Base-by-base conservation (phyloP, 768 basidiomycete species). In the Auriscalpium vulgare region DNA sequence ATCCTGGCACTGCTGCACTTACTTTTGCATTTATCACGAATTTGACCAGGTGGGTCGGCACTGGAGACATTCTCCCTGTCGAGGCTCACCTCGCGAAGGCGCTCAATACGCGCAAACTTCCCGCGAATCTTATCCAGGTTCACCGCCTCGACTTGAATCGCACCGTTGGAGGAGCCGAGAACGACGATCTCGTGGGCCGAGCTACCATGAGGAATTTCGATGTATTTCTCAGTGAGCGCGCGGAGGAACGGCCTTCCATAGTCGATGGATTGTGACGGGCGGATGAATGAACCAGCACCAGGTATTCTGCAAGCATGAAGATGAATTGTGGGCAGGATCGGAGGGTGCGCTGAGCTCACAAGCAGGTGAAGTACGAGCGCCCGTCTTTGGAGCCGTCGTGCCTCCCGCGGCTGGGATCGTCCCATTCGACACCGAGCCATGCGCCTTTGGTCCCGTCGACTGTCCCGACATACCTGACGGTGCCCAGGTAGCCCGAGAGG, bases 391-490 rank as follows among this genome's bases (percentile, higher is more conserved):
- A 67, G 7, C 95, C 95, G 62, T 88, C 82, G 67, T 97, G 94
- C 68, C 88, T 95, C 29, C 95, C 95, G 55, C 93, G 81, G 8
- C 68, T 57, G 17, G 84, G 79, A 64, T 92, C 85, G 66, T 98
- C 95, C 91, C 95, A 98, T 72, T 98, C 95, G 48, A 97, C 80
- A n/a, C 95, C 95, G n/a, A 94, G 76, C 95, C 95, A 98, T 11
- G 70, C 62, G 4, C 88, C 90, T 3, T 71, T 64, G 0, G 88
- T 83, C 13, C 78, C 78, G 16, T 80, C 72, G 17, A 95, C 83
- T 1, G 68, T 59, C 2, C 92, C 92, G 13, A 78, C 70, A 65
- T 79, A 94, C 69, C 71, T 81, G 59, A 95, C 69, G 4, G 89
- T 91, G 2, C 87, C 91, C 46, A 79, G 65, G 63, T 83, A 66